Evolutionary conservation across 768 basidiomycete species (phyloP).

Genomic region (Hericium erinaceus): DNA sequence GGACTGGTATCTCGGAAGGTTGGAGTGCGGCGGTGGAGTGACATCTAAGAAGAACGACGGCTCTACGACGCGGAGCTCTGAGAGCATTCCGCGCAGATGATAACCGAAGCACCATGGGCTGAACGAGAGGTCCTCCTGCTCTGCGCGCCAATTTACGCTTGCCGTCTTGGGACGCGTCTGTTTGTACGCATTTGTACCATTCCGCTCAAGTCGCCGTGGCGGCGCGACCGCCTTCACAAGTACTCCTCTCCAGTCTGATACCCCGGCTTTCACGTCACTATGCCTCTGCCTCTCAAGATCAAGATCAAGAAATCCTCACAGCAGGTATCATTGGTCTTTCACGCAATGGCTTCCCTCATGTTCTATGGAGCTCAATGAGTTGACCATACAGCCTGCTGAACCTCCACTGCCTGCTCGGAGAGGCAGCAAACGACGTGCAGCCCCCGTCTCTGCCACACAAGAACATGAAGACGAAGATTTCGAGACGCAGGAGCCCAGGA

Average conservation of each 20-base stretch:
- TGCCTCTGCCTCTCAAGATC: constrained; percentile 9
- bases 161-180: background rate
- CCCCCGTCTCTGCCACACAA: constrained; percentile 3
- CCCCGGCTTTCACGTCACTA: background rate
- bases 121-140: too few species aligned
- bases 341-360: too few species aligned
- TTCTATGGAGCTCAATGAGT: too few species aligned
- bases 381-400: constrained; percentile 3
- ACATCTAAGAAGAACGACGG: background rate
- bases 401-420: constrained; percentile 8
- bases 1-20: constrained; percentile 33
- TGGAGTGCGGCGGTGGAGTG: background rate
- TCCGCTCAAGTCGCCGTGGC: background rate
- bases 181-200: background rate
- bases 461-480: background rate
- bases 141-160: background rate
- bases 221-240: background rate
- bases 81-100: background rate
- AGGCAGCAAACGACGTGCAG: constrained; percentile 9
- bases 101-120: background rate
- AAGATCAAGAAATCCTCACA: constrained; percentile 7
- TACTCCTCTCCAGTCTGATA: background rate
- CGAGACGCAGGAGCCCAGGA: background rate
- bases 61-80: background rate
- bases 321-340: background rate